Conservation (phyloP, 371 early-diverging fungal genomes). For the Mortierella sp. region DNA sequence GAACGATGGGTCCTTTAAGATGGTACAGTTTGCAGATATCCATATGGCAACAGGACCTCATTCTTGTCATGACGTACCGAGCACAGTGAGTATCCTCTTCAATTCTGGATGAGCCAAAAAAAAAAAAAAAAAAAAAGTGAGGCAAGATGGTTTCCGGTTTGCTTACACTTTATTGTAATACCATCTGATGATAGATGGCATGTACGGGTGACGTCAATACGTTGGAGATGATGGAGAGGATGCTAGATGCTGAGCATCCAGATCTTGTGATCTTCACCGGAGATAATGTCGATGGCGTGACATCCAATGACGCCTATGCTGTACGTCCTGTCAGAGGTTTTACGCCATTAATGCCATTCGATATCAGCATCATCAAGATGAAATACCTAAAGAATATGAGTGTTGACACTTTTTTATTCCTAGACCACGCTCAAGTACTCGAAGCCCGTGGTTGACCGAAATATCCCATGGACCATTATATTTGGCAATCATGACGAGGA, state of each 20-base stretch:
- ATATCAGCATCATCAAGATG: too few relatives aligned
- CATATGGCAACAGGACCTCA: conserved; percentile 66
- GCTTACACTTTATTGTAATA: background rate
- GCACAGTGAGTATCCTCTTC: conserved; percentile 41
- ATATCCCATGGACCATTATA: conserved; percentile 65
- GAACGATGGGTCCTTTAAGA: conserved; percentile 61
- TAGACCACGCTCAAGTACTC: conserved; percentile 62
- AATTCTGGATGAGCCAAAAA: too few relatives aligned
- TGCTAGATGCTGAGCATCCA: conserved; percentile 62
- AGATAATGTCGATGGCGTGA: conserved; percentile 64
- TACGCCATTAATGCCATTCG: background rate
- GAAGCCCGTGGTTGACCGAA: conserved; percentile 58
- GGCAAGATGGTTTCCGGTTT: too few relatives aligned
- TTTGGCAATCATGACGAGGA: conserved; percentile 71
- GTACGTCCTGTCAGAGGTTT: conserved; percentile 11
- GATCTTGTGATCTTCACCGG: conserved; percentile 68
- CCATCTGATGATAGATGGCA: conserved; percentile 37
- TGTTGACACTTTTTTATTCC: background rate
- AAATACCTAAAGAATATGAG: background rate
- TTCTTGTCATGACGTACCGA: conserved; percentile 56
- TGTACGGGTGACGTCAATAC: conserved; percentile 64
- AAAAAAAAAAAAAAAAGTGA: too few relatives aligned
- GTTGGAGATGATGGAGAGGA: conserved; percentile 54
- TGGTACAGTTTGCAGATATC: conserved; percentile 65
- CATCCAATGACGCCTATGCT: conserved; percentile 47